These are phyloP conservation scores for Xerocomellus chrysenteron DNA, from an alignment of 768 basidiomycete genomes.

Conservation along the genomic window DNA sequence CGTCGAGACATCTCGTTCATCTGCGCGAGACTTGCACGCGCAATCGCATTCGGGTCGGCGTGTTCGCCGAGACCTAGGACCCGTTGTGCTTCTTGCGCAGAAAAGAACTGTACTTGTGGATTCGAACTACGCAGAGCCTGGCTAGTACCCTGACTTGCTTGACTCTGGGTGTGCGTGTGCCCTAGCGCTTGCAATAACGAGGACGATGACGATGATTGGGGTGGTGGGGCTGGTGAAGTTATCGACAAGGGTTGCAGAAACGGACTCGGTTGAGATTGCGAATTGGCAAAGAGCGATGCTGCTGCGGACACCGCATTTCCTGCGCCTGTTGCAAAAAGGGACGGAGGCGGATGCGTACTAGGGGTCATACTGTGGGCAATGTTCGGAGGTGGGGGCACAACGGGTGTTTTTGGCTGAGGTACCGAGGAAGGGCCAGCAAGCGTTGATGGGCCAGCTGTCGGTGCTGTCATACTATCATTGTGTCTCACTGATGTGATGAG, in stretches of 20 bases:
- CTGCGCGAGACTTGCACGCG: slow-evolving; percentile 67
- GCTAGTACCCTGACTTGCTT: slow-evolving; percentile 1
- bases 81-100: slow-evolving; percentile 55
- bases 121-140: slow-evolving; percentile 9
- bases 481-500: slow-evolving; percentile 18
- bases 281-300: slow-evolving; percentile 17
- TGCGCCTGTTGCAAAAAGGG: slow-evolving; percentile 22
- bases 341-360: slow-evolving; percentile 32
- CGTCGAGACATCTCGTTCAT: slow-evolving; percentile 78
- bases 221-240: slow-evolving; percentile 18
- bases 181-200: slow-evolving; percentile 29
- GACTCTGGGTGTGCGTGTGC: slow-evolving; percentile 7
- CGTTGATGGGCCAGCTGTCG: slow-evolving; percentile 14
- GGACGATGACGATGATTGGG: slow-evolving; percentile 17
- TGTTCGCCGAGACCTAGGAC: slow-evolving; percentile 42
- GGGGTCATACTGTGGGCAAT: slow-evolving; percentile 31
- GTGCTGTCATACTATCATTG: slow-evolving; percentile 16
- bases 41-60: slow-evolving; percentile 53
- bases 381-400: slow-evolving; percentile 5
- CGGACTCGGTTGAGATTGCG: slow-evolving; percentile 30
- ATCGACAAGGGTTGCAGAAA: slow-evolving; percentile 26
- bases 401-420: slow-evolving; percentile 22
- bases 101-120: slow-evolving; percentile 44
- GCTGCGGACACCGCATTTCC: slow-evolving; percentile 14
- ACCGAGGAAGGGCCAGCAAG: slow-evolving; percentile 8